phyloP scores from a whole-genome alignment of 768 basidiomycete genomes.

The Chalciporus sphaerocephalus region DNA sequence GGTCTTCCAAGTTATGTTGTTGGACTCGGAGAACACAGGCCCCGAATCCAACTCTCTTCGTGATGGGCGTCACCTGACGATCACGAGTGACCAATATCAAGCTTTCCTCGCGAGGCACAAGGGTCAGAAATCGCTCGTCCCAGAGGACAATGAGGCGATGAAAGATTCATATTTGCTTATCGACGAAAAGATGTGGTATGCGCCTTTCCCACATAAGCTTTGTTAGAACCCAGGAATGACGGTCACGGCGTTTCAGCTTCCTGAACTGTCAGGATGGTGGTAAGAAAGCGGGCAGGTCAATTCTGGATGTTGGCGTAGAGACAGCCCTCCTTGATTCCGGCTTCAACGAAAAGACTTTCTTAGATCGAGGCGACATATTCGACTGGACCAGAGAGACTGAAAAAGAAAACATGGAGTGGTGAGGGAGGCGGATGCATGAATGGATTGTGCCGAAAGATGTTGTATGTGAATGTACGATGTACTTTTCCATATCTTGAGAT shows the following conservation, averaged over 20 bases:
- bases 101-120: conserved; percentile 32
- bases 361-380: conserved; percentile 9
- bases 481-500: not conserved
- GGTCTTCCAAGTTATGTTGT: conserved; percentile 30
- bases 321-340: conserved; percentile 14
- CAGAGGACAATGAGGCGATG: conserved; percentile 37
- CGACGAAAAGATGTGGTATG: conserved; percentile 36
- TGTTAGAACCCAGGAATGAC: not conserved
- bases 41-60: conserved; percentile 22
- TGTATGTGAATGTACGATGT: not conserved
- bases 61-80: conserved; percentile 25
- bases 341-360: conserved; percentile 10
- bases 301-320: conserved; percentile 14
- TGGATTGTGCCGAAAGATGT: too few species aligned
- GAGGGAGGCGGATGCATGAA: not conserved
- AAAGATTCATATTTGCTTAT: conserved; percentile 36
- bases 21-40: conserved; percentile 30
- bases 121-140: conserved; percentile 27
- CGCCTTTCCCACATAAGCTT: not conserved
- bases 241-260: conserved; percentile 14
- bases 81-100: conserved; percentile 32
- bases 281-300: conserved; percentile 23
- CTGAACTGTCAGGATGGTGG: conserved; percentile 31
- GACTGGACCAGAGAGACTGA: conserved; percentile 5
- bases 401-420: conserved; percentile 7